Conservation (phyloP, 202 grass and related monocot species). For the Schoenoplectus triqueter region DNA sequence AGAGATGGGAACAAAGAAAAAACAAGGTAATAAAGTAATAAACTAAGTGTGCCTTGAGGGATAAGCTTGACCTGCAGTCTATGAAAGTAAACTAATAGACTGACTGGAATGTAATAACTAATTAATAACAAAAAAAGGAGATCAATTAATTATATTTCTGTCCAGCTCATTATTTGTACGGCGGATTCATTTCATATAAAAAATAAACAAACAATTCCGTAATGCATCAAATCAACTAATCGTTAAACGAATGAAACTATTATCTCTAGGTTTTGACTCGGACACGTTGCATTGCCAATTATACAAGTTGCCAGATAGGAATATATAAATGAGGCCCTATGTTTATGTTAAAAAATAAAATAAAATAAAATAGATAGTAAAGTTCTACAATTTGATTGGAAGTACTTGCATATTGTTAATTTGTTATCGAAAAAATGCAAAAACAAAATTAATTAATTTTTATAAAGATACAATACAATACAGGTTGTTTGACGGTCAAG, state of each 20-base stretch:
- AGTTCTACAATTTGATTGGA: not conserved
- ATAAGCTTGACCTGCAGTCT: not conserved
- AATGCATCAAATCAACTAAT: not conserved
- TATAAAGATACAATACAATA: not conserved
- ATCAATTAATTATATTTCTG: not conserved
- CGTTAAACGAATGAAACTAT: not conserved
- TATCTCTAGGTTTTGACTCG: not conserved
- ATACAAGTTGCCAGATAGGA: not conserved
- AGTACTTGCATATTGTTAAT: not conserved
- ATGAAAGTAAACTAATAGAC: slow-evolving; percentile 7
- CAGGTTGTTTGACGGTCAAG: slow-evolving; percentile 24
- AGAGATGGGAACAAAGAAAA: not conserved
- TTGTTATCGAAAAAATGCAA: not conserved
- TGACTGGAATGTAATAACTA: not conserved
- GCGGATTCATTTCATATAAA: not conserved
- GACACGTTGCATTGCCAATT: not conserved
- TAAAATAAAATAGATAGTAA: not conserved
- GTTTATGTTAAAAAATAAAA: not conserved
- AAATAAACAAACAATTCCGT: not conserved
- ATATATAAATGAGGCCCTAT: not conserved
- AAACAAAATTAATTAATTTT: not conserved
- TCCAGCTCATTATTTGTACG: slow-evolving; percentile 23
- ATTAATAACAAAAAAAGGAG: not conserved
- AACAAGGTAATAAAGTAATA: too few relatives aligned
- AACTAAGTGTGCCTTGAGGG: too few relatives aligned